Conservation (phyloP, 805 yeast species). For the Candida schatavii region DNA sequence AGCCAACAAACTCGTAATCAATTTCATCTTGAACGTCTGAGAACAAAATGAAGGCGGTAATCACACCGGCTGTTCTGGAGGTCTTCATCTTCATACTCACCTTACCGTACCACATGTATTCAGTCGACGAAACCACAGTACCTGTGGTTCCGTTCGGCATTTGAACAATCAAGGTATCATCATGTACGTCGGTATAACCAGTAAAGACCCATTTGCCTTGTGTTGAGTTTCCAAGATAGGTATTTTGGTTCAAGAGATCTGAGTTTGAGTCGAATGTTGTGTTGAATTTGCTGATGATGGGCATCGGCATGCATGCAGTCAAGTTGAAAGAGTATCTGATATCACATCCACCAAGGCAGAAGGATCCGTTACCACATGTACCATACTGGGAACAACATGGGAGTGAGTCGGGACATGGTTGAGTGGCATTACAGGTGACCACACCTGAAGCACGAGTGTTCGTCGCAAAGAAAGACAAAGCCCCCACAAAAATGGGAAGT, state of each 20-base stretch:
- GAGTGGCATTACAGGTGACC: conserved; percentile 48
- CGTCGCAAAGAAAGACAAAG: no score
- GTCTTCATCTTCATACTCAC: conserved; percentile 66
- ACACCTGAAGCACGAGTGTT: no score
- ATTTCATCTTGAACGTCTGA: conserved; percentile 89
- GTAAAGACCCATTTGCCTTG: conserved; percentile 68
- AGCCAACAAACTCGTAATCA: conserved; percentile 85
- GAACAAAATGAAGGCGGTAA: conserved; percentile 76
- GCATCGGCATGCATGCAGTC: conserved; percentile 82
- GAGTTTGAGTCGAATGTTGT: conserved; percentile 40
- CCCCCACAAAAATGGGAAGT: no score
- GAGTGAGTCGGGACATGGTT: conserved; percentile 65
- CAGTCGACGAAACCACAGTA: conserved; percentile 75
- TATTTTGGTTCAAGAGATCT: conserved; percentile 21
- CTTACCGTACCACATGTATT: conserved; percentile 86
- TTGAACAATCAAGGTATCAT: conserved; percentile 58
- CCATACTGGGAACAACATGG: conserved; percentile 91
- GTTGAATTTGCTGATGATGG: conserved; percentile 53
- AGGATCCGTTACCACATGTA: conserved; percentile 70
- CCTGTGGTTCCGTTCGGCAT: conserved; percentile 79
- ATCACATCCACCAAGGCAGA: conserved; percentile 88
- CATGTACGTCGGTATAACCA: conserved; percentile 51
- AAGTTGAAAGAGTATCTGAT: conserved; percentile 63
- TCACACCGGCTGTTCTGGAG: conserved; percentile 76
- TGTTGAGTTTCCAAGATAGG: conserved; percentile 68